Conservation (phyloP, 2,329 filamentous ascomycete genomes). For the Chalaropsis thielavioides region DNA sequence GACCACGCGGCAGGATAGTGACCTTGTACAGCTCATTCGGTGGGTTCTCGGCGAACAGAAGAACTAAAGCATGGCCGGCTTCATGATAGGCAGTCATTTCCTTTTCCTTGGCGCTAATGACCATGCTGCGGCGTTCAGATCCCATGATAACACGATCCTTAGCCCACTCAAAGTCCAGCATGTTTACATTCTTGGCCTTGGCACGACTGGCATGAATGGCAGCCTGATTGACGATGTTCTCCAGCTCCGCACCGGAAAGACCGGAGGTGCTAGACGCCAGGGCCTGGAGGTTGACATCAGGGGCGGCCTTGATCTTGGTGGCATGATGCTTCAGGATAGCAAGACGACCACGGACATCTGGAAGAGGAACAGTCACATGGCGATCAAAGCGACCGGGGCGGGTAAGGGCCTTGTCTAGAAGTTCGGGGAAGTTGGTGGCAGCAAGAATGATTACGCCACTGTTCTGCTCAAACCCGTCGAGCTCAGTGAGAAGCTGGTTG, state of each 20-base stretch:
- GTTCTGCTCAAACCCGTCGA: conserved; percentile 92
- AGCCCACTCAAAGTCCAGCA: conserved; percentile 85
- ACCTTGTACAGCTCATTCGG: conserved; percentile 84
- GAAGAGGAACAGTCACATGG: conserved; percentile 74
- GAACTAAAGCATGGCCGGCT: conserved; percentile 84
- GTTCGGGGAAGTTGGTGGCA: conserved; percentile 88
- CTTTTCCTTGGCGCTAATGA: conserved; percentile 88
- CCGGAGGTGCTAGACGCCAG: conserved; percentile 81
- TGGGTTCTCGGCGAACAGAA: conserved; percentile 60
- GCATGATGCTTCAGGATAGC: conserved; percentile 89
- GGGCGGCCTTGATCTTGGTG: conserved; percentile 69
- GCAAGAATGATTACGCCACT: conserved; percentile 91
- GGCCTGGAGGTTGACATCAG: conserved; percentile 68
- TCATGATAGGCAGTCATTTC: conserved; percentile 93
- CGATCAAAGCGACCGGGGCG: conserved; percentile 92
- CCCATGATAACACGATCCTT: conserved; percentile 98
- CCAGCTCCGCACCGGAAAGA: conserved; percentile 86
- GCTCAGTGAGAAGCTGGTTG: conserved; percentile 90
- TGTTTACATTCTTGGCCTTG: conserved; percentile 59
- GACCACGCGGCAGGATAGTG: conserved; percentile 85
- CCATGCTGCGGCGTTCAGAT: conserved; percentile 74
- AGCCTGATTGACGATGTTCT: conserved; percentile 93
- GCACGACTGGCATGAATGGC: conserved; percentile 87
- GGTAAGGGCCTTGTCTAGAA: conserved; percentile 87
- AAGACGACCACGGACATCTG: conserved; percentile 84